Percentiles rank a stretch among this genome's conserved stretches.
Evolutionary conservation across 1,139 yeast genomes (phyloP).

Genomic region (Yamadazyma diospyri): DNA sequence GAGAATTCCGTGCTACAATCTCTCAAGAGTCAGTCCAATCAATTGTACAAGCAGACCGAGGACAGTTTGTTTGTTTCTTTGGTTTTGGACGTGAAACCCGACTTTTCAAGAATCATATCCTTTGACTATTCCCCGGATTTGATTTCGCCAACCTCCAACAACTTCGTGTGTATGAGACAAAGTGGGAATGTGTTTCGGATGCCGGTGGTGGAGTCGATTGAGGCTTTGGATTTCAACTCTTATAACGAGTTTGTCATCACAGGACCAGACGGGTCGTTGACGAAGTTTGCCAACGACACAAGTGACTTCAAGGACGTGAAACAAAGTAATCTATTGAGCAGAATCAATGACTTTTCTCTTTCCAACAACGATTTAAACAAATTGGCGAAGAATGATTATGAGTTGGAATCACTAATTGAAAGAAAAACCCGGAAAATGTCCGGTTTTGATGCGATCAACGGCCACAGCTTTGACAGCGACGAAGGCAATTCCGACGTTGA

Average conservation of each 20-base stretch:
- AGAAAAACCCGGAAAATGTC: slow-evolving; percentile 17
- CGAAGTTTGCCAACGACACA: slow-evolving; percentile 31
- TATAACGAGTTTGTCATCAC: slow-evolving; percentile 65
- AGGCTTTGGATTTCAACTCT: slow-evolving; percentile 63
- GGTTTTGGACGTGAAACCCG: slow-evolving; percentile 73
- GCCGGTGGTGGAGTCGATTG: slow-evolving; percentile 69
- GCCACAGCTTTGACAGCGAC: slow-evolving; percentile 17
- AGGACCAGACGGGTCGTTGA: slow-evolving; percentile 58
- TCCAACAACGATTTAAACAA: slow-evolving; percentile 20
- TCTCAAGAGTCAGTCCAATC: slow-evolving; percentile 33
- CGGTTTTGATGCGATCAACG: slow-evolving; percentile 3
- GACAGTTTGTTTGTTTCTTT: slow-evolving; percentile 71
- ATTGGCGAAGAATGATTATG: slow-evolving; percentile 24
- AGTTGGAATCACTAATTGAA: slow-evolving; percentile 29
- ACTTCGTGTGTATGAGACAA: slow-evolving; percentile 80
- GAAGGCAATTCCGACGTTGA: slow-evolving; percentile 20
- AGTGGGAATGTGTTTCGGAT: slow-evolving; percentile 83
- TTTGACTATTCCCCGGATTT: slow-evolving; percentile 75
- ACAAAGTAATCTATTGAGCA: slow-evolving; percentile 9
- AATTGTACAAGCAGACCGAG: slow-evolving; percentile 33
- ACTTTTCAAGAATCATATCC: slow-evolving; percentile 76
- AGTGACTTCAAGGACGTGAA: slow-evolving; percentile 9
- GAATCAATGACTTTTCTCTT: slow-evolving; percentile 18
- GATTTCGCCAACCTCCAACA: slow-evolving; percentile 42
- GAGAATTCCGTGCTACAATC: slow-evolving; percentile 19